Evolutionary conservation across 352 stramenopile genomes (phyloP).

Genomic region (Pythium sukuiense): DNA sequence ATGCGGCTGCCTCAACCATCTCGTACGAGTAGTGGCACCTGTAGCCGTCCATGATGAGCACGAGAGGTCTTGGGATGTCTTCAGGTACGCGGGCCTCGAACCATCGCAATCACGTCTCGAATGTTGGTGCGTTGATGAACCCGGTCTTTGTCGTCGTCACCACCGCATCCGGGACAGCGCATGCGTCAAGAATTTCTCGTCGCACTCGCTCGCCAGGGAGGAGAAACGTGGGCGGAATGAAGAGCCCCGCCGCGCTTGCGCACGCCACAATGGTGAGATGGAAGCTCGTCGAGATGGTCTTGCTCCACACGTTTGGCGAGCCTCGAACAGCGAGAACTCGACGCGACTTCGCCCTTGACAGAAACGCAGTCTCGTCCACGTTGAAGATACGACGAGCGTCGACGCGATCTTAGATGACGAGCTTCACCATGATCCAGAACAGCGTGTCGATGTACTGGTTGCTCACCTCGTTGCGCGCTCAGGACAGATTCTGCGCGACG

Average conservation of each 20-base stretch:
- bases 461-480: slow-evolving; percentile 19
- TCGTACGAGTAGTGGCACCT: slow-evolving; percentile 19
- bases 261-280: slow-evolving; percentile 35
- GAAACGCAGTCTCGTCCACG: slow-evolving; percentile 33
- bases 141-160: slow-evolving; percentile 23
- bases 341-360: slow-evolving; percentile 10
- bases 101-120: slow-evolving; percentile 8
- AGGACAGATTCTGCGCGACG: slow-evolving; percentile 18
- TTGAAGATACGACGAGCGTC: slow-evolving; percentile 24
- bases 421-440: slow-evolving; percentile 20
- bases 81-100: slow-evolving; percentile 8
- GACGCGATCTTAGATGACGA: slow-evolving; percentile 9
- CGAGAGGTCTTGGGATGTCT: background rate
- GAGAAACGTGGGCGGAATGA: slow-evolving; percentile 24
- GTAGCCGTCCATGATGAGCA: slow-evolving; percentile 21
- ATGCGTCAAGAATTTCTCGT: background rate
- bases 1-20: slow-evolving; percentile 8
- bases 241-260: slow-evolving; percentile 14
- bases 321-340: slow-evolving; percentile 28
- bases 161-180: background rate
- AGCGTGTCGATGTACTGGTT: slow-evolving; percentile 7
- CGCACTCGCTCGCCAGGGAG: slow-evolving; percentile 2
- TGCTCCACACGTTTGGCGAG: slow-evolving; percentile 29
- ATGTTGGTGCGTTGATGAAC: slow-evolving; percentile 19
- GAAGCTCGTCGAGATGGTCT: slow-evolving; percentile 19